A percentile compares a stretch with the other conserved stretches of the same genome.
phyloP scores from a whole-genome alignment of 2,329 filamentous ascomycete genomes.

The Fusarium tupiense region DNA sequence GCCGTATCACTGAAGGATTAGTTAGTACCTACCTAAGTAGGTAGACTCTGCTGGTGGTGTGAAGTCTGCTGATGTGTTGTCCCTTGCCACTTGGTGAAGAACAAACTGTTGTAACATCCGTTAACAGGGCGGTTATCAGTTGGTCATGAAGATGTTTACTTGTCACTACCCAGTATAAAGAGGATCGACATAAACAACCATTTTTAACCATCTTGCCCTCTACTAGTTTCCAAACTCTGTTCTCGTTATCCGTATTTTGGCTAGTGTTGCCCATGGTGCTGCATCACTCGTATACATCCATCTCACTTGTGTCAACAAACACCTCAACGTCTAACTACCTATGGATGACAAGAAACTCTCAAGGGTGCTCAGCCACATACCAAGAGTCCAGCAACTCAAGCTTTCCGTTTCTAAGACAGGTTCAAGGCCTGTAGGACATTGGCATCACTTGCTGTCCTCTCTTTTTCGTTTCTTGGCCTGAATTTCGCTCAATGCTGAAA shows the following conservation, averaged over 20 bases:
- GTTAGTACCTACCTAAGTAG: not conserved
- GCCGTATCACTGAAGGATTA: not conserved
- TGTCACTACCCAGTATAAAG: not conserved
- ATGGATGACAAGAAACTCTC: not conserved
- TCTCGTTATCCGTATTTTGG: not conserved
- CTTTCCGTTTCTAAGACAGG: constrained; percentile 1
- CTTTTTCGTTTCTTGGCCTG: constrained; percentile 18
- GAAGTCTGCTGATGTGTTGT: not conserved
- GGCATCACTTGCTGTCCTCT: not conserved
- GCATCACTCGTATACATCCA: constrained; percentile 5
- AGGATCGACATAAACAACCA: not conserved
- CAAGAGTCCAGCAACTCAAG: not conserved
- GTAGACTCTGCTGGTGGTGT: not conserved
- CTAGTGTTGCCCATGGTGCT: constrained; percentile 15
- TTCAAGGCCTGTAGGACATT: constrained; percentile 13
- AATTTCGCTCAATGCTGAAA: constrained; percentile 20
- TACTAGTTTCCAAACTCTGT: not conserved
- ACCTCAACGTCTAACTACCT: not conserved
- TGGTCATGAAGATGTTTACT: not conserved
- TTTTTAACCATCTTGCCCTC: not conserved
- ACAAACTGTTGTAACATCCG: not conserved
- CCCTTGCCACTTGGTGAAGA: not conserved
- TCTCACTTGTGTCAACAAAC: constrained; percentile 12
- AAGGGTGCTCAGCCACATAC: constrained; percentile 31
- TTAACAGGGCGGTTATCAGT: constrained; percentile 1